Conservation (phyloP, 1,139 yeast species). For the Zygosaccharomyces pseudobailii region DNA sequence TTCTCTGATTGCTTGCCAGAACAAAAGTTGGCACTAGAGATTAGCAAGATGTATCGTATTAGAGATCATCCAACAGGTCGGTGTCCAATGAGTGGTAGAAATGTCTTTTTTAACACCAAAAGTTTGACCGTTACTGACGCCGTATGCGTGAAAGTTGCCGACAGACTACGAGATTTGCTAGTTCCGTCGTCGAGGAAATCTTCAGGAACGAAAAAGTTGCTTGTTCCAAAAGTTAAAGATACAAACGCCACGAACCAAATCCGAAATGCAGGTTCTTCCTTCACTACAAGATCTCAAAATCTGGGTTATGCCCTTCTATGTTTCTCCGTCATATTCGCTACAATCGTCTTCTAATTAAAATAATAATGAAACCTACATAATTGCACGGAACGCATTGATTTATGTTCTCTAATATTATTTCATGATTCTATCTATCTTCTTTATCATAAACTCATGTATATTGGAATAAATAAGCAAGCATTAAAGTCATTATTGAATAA, state of each 20-base stretch:
- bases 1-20: conserved; percentile 50
- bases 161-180: not conserved
- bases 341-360: not conserved
- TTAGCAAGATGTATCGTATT: conserved; percentile 44
- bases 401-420: not conserved
- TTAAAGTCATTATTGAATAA: not conserved
- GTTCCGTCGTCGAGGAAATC: not conserved
- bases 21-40: conserved; percentile 50
- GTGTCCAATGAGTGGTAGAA: conserved; percentile 23
- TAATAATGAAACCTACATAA: not conserved
- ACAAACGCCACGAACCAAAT: not conserved
- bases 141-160: not conserved
- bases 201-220: not conserved
- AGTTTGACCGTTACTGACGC: conserved; percentile 4
- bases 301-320: conserved; percentile 11
- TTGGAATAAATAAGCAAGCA: not conserved
- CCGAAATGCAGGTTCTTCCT: conserved; percentile 6
- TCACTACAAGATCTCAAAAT: conserved; percentile 4
- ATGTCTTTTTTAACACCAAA: conserved; percentile 20
- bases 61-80: conserved; percentile 24
- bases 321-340: conserved; percentile 11
- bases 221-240: not conserved
- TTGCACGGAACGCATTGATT: no score
- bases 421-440: not conserved
- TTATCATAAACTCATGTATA: not conserved